Evolutionary conservation across 805 yeast species (phyloP).

Genomic region (Blastobotrys attinorum): DNA sequence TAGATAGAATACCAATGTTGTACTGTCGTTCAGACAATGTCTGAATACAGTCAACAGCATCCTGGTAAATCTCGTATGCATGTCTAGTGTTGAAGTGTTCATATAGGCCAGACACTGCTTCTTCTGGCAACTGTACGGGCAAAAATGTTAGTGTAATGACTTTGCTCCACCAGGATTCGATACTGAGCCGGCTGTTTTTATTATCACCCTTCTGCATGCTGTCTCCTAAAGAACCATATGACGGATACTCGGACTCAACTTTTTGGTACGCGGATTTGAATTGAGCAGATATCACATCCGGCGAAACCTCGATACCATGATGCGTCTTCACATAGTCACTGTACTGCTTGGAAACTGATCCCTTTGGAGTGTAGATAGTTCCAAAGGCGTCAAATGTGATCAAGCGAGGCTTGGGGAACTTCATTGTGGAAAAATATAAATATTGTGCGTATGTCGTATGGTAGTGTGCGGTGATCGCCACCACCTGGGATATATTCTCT

Average conservation of each 20-base stretch:
- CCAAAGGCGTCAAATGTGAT: conserved; percentile 21
- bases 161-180: conserved; percentile 15
- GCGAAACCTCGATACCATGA: conserved; percentile 9
- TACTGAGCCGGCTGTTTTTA: conserved; percentile 1
- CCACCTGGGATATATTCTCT: no score
- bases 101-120: conserved; percentile 8
- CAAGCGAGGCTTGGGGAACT: conserved; percentile 11
- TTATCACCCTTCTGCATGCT: conserved; percentile 6
- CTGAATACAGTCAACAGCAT: conserved; percentile 7
- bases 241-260: conserved; percentile 11
- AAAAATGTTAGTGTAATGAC: conserved; percentile 9
- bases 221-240: conserved; percentile 16
- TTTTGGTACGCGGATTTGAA: conserved; percentile 13
- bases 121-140: not conserved
- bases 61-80: conserved; percentile 14
- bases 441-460: no score
- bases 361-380: conserved; percentile 14
- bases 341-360: conserved; percentile 15
- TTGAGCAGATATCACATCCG: conserved; percentile 3
- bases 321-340: conserved; percentile 6
- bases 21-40: not conserved
- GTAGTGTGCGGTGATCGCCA: no score
- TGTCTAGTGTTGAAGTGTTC: conserved; percentile 13
- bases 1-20: conserved; percentile 14
- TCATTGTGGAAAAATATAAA: no score